phyloP scores from a whole-genome alignment of 2,329 filamentous ascomycete genomes.

The Orbilia oligospora region DNA sequence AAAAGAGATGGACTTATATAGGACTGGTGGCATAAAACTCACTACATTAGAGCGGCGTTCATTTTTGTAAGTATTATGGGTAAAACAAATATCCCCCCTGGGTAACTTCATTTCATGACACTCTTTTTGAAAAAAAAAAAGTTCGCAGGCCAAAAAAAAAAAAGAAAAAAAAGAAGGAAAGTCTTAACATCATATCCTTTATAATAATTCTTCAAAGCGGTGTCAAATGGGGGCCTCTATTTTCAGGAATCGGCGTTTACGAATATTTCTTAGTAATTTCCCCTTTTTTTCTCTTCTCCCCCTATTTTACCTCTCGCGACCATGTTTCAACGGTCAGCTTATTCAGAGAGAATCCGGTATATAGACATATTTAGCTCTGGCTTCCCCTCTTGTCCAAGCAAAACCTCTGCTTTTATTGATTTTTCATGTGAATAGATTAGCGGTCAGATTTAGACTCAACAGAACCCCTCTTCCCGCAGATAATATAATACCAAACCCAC shows the following conservation, averaged over 20 bases:
- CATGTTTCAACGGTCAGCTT: background rate
- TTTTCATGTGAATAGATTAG: slow-evolving; percentile 30
- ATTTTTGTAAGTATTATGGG: slow-evolving; percentile 13
- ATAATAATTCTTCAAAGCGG: slow-evolving; percentile 23
- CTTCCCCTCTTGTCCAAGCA: background rate
- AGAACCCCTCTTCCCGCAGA: slow-evolving; percentile 18
- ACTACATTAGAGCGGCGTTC: slow-evolving; percentile 41
- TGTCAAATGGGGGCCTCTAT: slow-evolving; percentile 21
- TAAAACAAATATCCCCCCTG: background rate
- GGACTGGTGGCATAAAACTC: background rate
- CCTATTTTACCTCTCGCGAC: slow-evolving; percentile 10
- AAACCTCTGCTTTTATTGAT: background rate
- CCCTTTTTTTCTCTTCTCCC: no score
- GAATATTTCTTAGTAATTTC: background rate
- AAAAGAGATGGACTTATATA: background rate
- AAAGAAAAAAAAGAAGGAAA: slow-evolving; percentile 1
- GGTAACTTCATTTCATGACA: slow-evolving; percentile 3
- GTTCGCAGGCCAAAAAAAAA: no score
- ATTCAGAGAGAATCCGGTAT: background rate
- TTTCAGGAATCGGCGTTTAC: slow-evolving; percentile 12
- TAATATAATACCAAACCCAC: slow-evolving; percentile 20
- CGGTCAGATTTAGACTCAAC: slow-evolving; percentile 11
- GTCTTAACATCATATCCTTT: slow-evolving; percentile 27
- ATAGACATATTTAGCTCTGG: slow-evolving; percentile 3
- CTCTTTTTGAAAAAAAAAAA: background rate